Evolutionary conservation across 106 monocot genomes (phyloP).

Genomic region (Hemerocallis citrina): DNA sequence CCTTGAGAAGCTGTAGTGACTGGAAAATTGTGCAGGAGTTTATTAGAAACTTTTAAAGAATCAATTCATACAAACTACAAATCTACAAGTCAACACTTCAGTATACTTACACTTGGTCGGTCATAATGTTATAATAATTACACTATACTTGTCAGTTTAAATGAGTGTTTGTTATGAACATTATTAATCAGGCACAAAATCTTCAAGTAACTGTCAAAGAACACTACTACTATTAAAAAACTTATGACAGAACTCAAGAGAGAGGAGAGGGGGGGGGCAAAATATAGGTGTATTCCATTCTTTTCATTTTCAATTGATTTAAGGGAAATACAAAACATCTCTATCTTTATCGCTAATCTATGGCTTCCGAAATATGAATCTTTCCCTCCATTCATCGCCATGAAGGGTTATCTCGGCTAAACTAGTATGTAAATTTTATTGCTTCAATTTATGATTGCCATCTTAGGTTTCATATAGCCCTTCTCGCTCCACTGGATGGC

Average conservation of each 20-base stretch:
- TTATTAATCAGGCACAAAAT: background rate
- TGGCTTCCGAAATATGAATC: background rate
- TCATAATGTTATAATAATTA: background rate
- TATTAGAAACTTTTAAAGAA: background rate
- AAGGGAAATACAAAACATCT: background rate
- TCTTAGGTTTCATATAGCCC: too few species aligned
- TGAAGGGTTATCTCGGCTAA: background rate
- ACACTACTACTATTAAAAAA: too few species aligned
- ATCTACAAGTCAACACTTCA: background rate
- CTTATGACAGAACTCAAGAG: background rate
- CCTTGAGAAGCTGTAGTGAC: constrained; percentile 93
- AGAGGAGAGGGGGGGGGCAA: background rate
- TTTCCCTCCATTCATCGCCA: background rate
- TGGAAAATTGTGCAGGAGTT: constrained; percentile 26
- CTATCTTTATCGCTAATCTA: background rate
- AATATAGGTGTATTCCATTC: background rate
- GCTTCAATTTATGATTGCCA: too few species aligned
- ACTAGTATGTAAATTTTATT: background rate
- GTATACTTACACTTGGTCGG: background rate
- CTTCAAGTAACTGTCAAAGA: too few species aligned
- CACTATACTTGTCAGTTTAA: background rate
- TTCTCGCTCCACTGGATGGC: too few species aligned
- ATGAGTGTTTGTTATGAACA: background rate
- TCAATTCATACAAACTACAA: background rate
- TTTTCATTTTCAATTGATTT: background rate